Conservation (phyloP, 1,284 basidiomycete genomes). For the Trametes hirsuta region DNA sequence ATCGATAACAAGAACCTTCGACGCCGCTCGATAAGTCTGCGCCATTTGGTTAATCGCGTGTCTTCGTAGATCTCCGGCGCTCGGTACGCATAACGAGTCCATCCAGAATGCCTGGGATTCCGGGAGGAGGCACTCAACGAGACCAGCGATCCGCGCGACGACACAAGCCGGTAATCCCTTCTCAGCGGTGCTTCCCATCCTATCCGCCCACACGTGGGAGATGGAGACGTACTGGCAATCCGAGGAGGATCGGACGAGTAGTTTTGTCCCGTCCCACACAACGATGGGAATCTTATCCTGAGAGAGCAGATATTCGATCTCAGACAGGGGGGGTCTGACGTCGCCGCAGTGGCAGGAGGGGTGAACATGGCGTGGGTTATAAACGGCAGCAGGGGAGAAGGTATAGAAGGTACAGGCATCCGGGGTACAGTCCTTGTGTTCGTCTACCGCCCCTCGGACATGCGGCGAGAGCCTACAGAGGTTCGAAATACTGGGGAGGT, state of each 20-base stretch:
- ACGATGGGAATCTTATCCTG: neutral
- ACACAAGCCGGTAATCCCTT: constrained; percentile 21
- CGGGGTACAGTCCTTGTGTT: constrained; percentile 11
- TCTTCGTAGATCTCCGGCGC: neutral
- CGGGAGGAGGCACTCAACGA: constrained; percentile 10
- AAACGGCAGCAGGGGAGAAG: neutral
- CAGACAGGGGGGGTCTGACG: constrained; percentile 4
- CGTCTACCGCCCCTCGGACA: neutral
- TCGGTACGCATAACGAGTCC: constrained; percentile 25
- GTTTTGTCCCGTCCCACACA: neutral
- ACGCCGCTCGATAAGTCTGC: constrained; percentile 16
- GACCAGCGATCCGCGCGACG: constrained; percentile 11
- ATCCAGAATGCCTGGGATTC: constrained; percentile 22
- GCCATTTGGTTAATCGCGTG: constrained; percentile 23
- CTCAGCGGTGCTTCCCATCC: constrained; percentile 25
- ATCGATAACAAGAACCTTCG: constrained; percentile 23
- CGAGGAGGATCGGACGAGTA: neutral
- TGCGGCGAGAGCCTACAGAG: constrained; percentile 8
- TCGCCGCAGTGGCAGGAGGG: constrained; percentile 9
- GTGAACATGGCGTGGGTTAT: constrained; percentile 11
- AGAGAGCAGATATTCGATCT: constrained; percentile 9
- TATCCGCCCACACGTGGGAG: constrained; percentile 28
- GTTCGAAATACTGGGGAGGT: constrained; percentile 1
- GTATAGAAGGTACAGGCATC: constrained; percentile 10
- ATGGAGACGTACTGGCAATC: constrained; percentile 20